Evolutionary conservation across 192 early-diverging fungal genomes (phyloP).

Genomic region (Coemansia sp.): DNA sequence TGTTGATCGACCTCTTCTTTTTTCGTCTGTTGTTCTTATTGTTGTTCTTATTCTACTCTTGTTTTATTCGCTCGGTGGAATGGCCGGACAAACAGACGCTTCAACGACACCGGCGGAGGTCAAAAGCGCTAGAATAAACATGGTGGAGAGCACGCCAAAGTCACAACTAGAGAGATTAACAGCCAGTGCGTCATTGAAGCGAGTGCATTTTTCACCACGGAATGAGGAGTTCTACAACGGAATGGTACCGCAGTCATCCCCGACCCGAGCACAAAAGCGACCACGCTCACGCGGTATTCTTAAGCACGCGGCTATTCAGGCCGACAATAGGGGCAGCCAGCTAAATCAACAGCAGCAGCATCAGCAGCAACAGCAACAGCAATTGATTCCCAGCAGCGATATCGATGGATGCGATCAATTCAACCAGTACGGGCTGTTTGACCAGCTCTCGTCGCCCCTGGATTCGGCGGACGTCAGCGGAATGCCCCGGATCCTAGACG

Average conservation of each 20-base stretch:
- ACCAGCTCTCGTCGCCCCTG: conserved; percentile 12
- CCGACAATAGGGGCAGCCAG: no score
- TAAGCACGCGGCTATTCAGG: conserved; percentile 15
- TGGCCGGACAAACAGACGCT: background rate
- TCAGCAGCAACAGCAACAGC: background rate
- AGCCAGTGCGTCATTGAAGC: conserved; percentile 20
- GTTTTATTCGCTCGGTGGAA: background rate
- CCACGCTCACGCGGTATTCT: conserved; percentile 41
- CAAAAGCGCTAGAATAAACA: background rate
- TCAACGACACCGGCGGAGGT: background rate
- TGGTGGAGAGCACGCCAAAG: background rate
- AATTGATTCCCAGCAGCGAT: conserved; percentile 15
- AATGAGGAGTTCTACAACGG: conserved; percentile 39
- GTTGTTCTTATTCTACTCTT: no score
- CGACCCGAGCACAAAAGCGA: conserved; percentile 32
- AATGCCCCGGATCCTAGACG: background rate
- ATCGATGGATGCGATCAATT: conserved; percentile 12
- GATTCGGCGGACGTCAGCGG: background rate
- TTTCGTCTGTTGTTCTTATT: no score
- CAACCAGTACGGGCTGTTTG: conserved; percentile 12
- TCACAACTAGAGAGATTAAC: background rate
- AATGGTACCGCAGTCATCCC: conserved; percentile 47
- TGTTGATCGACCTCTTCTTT: no score
- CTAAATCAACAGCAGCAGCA: background rate
- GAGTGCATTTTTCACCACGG: conserved; percentile 48